Conservation (phyloP, 73 alveolate genomes). For the Paramecium pentaurelia region DNA sequence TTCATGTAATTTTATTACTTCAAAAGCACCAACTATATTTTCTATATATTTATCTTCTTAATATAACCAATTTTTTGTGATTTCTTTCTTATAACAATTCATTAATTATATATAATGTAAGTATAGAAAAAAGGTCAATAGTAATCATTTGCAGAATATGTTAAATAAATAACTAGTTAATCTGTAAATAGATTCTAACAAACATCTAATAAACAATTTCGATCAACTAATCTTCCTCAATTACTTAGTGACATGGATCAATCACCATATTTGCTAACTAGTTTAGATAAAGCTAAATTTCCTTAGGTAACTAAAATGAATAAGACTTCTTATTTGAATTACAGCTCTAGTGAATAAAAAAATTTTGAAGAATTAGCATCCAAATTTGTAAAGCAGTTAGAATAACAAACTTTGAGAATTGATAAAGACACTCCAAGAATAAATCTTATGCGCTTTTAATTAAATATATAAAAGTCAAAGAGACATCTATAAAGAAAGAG, state of each 20-base stretch:
- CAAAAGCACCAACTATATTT: neutral
- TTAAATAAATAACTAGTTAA: neutral
- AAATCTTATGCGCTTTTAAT: neutral
- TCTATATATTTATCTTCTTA: neutral
- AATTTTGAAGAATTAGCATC: neutral
- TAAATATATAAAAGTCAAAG: neutral
- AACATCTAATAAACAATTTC: neutral
- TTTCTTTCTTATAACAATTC: slow-evolving; percentile 28
- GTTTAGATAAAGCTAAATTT: neutral
- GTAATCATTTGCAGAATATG: slow-evolving; percentile 1
- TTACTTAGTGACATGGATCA: neutral
- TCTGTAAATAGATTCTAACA: neutral
- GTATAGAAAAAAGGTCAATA: neutral
- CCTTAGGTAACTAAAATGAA: neutral
- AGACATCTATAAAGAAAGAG: neutral
- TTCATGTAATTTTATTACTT: neutral
- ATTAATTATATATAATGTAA: neutral
- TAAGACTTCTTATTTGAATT: neutral
- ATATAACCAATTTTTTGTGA: neutral
- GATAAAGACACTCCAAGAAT: neutral
- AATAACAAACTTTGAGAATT: neutral
- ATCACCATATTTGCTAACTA: neutral
- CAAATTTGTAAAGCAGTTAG: neutral
- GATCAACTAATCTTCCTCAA: neutral
- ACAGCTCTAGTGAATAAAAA: neutral